Base-by-base conservation (phyloP, 306 rosid species). In the Casuarina glauca region DNA sequence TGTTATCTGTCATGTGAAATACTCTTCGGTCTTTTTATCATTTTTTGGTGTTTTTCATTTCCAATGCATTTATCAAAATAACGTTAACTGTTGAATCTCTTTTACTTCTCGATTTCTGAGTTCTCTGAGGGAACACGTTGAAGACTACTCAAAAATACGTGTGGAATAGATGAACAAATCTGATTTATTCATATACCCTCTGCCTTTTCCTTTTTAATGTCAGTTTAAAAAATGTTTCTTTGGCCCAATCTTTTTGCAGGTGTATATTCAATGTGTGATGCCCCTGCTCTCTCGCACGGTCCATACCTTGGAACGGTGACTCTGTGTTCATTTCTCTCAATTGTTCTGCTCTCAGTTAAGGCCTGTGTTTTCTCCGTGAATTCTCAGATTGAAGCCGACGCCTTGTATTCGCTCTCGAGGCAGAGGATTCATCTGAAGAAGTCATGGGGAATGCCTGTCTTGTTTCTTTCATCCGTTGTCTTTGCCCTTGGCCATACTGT, bases 381-480 rank as follows among this genome's bases (percentile, higher is more conserved):
- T 86, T 91, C 98, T 77, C 97, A 95, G 81, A 79, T 91, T 26
- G 97, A 91, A 89, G 97, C 86, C 0, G 97, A 90, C 79, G 93
- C 96, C 79, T 84, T 91, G 1, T 84, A 88, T 74, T 95, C 98
- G 78, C 89, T 78, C 79, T 88, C 96, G 16, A 87, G 89, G 87
- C 87, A 82, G 89, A 91, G 78, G 86, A 93, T 95, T 64, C 99
- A 87, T 83, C 81, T 95, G 76, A 95, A 95, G 84, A 95, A 95
- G 88, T 93, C 99, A 49, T 95, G 97, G 99, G 99, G 99, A 61
- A 95, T 95, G 99, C 99, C 97, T 35, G 91, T 95, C 73, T 84
- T 95, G 77, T 95, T 93, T 84, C 93, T 95, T 53, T 91, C 98
- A 0, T 95, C 97, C 13, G 97, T 93, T 75, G 98, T 90, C 77